phyloP scores from a whole-genome alignment of 2,329 filamentous ascomycete species.

The Ophioceras dolichostomum region DNA sequence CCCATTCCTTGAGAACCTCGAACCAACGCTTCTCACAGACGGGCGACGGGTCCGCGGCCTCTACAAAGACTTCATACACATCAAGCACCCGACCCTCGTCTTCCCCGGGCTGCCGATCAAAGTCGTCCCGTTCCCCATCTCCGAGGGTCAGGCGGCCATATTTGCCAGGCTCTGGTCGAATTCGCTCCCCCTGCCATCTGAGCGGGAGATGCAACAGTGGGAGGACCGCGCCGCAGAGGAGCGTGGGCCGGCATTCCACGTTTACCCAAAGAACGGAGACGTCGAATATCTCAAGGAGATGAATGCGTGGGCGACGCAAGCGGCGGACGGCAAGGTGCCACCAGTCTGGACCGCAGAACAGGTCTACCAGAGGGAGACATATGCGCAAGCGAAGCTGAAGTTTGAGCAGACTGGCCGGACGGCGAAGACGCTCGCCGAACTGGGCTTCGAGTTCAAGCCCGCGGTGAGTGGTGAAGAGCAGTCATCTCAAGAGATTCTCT shows the following conservation, averaged over 20 bases:
- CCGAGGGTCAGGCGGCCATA: conserved; percentile 68
- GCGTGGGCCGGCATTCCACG: conserved; percentile 30
- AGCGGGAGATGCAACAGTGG: conserved; percentile 57
- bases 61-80: conserved; percentile 71
- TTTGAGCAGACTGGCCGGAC: conserved; percentile 56
- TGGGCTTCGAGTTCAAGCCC: conserved; percentile 52
- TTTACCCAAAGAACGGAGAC: conserved; percentile 44
- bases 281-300: conserved; percentile 58
- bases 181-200: conserved; percentile 49
- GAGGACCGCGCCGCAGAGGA: conserved; percentile 45
- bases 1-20: conserved; percentile 49
- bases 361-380: conserved; percentile 59
- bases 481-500: conserved; percentile 7
- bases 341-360: conserved; percentile 59
- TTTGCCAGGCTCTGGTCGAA: conserved; percentile 69
- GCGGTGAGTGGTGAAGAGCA: conserved; percentile 4
- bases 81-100: conserved; percentile 62
- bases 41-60: conserved; percentile 60
- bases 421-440: conserved; percentile 54
- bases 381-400: conserved; percentile 55
- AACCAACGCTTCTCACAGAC: conserved; percentile 45
- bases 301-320: conserved; percentile 45
- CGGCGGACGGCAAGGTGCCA: conserved; percentile 50
- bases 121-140: conserved; percentile 77
- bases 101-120: conserved; percentile 68